Evolutionary conservation across 306 rosid genomes (phyloP).

Genomic region (Prinsepia uniflora): DNA sequence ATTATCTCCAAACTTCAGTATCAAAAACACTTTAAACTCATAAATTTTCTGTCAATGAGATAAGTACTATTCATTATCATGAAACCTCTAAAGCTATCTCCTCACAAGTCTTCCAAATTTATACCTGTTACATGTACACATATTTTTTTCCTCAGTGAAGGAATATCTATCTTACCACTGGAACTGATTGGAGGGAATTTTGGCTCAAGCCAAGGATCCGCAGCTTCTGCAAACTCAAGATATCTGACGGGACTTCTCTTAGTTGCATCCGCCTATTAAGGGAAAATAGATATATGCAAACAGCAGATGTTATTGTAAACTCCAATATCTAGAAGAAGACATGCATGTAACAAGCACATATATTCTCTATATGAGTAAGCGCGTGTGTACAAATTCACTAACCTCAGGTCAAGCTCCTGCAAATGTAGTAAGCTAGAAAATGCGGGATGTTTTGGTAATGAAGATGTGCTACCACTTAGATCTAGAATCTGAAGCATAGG

Average conservation of each 20-base stretch:
- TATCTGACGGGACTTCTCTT: slow-evolving; percentile 60
- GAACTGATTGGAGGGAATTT: slow-evolving; percentile 73
- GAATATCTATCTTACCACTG: slow-evolving; percentile 51
- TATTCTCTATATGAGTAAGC: neutral
- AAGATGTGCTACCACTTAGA: slow-evolving; percentile 66
- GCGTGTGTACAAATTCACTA: slow-evolving; percentile 27
- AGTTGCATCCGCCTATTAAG: slow-evolving; percentile 68
- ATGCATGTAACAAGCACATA: slow-evolving; percentile 3
- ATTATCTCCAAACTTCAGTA: neutral
- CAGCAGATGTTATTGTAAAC: slow-evolving; percentile 6
- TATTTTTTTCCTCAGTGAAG: neutral
- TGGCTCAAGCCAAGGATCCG: slow-evolving; percentile 78
- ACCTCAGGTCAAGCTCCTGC: slow-evolving; percentile 92
- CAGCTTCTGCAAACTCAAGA: slow-evolving; percentile 58
- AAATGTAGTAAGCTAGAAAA: slow-evolving; percentile 67
- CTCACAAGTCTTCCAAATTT: neutral
- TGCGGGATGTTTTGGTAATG: slow-evolving; percentile 51
- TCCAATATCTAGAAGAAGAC: neutral
- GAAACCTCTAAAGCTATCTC: neutral
- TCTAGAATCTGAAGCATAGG: slow-evolving; percentile 76
- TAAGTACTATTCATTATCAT: neutral
- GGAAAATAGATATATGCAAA: slow-evolving; percentile 11
- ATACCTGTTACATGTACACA: neutral
- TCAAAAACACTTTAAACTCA: neutral
- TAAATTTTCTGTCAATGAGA: neutral